phyloP scores from a whole-genome alignment of 768 basidiomycete species.

The Crucibulum laeve region DNA sequence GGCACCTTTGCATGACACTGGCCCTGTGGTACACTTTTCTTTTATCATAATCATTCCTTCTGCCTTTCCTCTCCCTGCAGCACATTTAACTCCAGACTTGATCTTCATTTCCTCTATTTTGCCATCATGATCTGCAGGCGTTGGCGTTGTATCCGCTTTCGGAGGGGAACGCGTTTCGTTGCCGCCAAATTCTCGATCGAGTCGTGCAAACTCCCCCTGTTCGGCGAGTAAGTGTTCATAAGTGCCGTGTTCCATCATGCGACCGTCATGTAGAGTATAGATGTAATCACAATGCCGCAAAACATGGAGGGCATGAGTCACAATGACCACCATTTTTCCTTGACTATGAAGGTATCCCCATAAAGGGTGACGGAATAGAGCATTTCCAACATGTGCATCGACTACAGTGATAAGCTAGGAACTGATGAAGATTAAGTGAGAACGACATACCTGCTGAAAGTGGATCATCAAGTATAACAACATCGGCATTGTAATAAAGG shows the following conservation, averaged over 20 bases:
- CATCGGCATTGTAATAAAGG: constrained; percentile 59
- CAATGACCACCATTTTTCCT: constrained; percentile 75
- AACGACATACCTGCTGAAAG: constrained; percentile 49
- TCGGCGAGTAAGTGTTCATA: constrained; percentile 45
- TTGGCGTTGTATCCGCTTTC: constrained; percentile 14
- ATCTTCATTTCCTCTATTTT: constrained; percentile 28
- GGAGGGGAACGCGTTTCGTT: constrained; percentile 29
- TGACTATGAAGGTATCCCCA: constrained; percentile 28
- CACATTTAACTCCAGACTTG: constrained; percentile 12
- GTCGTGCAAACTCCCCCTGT: constrained; percentile 50
- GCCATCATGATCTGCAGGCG: constrained; percentile 20
- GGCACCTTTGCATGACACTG: constrained; percentile 46
- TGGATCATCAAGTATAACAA: constrained; percentile 62
- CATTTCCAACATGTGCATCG: constrained; percentile 71
- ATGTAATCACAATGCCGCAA: constrained; percentile 80
- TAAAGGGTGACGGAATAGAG: constrained; percentile 66
- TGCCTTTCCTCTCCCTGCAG: constrained; percentile 52
- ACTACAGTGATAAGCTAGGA: constrained; percentile 28
- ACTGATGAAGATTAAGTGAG: not conserved
- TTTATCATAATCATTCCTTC: constrained; percentile 65
- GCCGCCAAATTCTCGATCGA: constrained; percentile 62
- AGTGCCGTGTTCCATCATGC: constrained; percentile 67
- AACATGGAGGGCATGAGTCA: constrained; percentile 86
- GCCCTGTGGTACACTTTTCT: constrained; percentile 64
- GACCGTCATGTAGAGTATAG: constrained; percentile 66